A percentile compares a stretch with the other conserved stretches of the same genome.
phyloP scores from a whole-genome alignment of 2,329 filamentous ascomycete genomes.

The Aspergillus glaucus region DNA sequence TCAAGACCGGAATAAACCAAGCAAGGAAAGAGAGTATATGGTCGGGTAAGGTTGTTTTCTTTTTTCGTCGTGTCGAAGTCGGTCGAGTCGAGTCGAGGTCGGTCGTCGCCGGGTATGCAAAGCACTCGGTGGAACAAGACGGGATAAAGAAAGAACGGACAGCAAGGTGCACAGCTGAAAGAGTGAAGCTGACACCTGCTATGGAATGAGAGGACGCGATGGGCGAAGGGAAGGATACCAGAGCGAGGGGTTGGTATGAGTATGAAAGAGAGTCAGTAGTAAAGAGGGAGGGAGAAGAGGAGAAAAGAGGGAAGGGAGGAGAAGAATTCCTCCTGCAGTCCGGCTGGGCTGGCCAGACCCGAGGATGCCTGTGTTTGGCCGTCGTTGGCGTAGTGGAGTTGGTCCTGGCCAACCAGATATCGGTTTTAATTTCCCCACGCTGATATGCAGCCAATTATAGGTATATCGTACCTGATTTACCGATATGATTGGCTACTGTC shows the following conservation, averaged over 20 bases:
- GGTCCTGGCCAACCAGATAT: too few species aligned
- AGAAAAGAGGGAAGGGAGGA: constrained; percentile 4
- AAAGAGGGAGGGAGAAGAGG: constrained; percentile 8
- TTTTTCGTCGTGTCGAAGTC: too few species aligned
- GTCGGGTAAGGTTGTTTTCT: too few species aligned
- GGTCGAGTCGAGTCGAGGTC: constrained; percentile 5
- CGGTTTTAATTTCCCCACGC: too few species aligned
- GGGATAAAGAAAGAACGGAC: constrained; percentile 40
- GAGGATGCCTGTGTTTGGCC: neutral
- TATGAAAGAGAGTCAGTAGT: constrained; percentile 20
- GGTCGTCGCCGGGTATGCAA: constrained; percentile 9
- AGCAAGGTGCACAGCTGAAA: constrained; percentile 53
- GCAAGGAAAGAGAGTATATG: constrained; percentile 14
- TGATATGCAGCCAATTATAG: neutral
- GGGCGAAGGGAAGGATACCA: constrained; percentile 13
- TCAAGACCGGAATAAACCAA: neutral
- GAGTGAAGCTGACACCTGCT: constrained; percentile 57
- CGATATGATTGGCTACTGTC: neutral
- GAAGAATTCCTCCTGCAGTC: neutral
- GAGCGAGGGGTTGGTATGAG: constrained; percentile 10
- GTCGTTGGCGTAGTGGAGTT: too few species aligned
- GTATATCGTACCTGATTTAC: neutral
- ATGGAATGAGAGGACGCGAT: constrained; percentile 16
- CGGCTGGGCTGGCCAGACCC: constrained; percentile 10
- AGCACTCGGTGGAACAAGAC: constrained; percentile 6